Evolutionary conservation across 2,329 filamentous ascomycete species (phyloP).

Genomic region (Sclerotiophoma versabilis): DNA sequence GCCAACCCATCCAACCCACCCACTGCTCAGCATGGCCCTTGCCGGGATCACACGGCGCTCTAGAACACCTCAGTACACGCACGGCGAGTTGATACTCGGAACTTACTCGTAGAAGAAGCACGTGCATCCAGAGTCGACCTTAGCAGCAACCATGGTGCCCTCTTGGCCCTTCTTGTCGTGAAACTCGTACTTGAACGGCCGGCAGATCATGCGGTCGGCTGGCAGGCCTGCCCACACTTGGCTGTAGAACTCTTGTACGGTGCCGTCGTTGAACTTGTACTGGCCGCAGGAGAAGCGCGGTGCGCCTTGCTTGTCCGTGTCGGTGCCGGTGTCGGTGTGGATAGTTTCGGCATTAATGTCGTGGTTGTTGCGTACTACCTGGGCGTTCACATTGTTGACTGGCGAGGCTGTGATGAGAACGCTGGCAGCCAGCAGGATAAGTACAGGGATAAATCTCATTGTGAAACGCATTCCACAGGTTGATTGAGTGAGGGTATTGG

Average conservation of each 20-base stretch:
- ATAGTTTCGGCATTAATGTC: background rate
- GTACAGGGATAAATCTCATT: background rate
- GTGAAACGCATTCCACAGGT: background rate
- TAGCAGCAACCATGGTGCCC: conserved; percentile 13
- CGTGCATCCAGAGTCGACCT: conserved; percentile 10
- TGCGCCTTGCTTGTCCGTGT: background rate
- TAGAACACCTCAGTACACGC: background rate
- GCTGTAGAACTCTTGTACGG: conserved; percentile 11
- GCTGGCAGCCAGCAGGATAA: background rate
- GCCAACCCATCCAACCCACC: conserved; percentile 9
- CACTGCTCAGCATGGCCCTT: conserved; percentile 1
- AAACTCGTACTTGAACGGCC: conserved; percentile 14
- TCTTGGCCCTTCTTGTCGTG: conserved; percentile 8
- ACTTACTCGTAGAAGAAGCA: conserved; percentile 17
- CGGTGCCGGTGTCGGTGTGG: too few relatives aligned
- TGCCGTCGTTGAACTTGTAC: conserved; percentile 17
- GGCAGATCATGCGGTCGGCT: conserved; percentile 6
- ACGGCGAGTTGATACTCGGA: too few relatives aligned
- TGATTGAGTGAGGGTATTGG: background rate
- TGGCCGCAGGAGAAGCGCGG: conserved; percentile 12
- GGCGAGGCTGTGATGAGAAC: background rate
- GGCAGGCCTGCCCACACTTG: conserved; percentile 14
- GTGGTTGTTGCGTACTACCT: background rate
- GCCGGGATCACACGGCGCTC: background rate
- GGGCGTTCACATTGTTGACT: background rate